phyloP scores from a whole-genome alignment of 192 early-diverging fungal species.

The Backusella liffmaniae region DNA sequence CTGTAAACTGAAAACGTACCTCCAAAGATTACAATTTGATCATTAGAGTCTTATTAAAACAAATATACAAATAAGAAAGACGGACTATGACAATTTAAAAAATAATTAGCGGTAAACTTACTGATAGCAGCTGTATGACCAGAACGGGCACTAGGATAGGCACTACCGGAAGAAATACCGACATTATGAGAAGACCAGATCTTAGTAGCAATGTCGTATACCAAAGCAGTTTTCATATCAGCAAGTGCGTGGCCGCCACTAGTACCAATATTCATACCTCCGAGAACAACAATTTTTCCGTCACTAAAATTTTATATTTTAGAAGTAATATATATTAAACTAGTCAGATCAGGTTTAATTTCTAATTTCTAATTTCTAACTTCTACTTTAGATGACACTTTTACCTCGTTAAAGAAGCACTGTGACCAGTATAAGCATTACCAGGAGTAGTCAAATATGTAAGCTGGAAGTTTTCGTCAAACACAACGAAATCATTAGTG shows the following conservation, averaged over 20 bases:
- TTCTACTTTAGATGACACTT: not conserved
- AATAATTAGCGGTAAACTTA: slow-evolving; percentile 10
- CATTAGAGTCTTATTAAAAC: slow-evolving; percentile 15
- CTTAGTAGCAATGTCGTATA: slow-evolving; percentile 23
- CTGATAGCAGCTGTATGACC: slow-evolving; percentile 28
- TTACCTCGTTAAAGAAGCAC: slow-evolving; percentile 22
- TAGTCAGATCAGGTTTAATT: slow-evolving; percentile 2
- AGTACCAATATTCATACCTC: slow-evolving; percentile 17
- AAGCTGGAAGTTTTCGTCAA: slow-evolving; percentile 6
- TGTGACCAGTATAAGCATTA: not conserved
- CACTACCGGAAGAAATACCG: not conserved
- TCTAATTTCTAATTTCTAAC: not conserved
- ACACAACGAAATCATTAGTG: slow-evolving; percentile 6
- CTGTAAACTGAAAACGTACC: slow-evolving; percentile 16
- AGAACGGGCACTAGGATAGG: slow-evolving; percentile 2
- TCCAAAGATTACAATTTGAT: slow-evolving; percentile 31
- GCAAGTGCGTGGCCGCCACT: not conserved
- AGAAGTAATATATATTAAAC: not conserved
- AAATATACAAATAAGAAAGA: not conserved
- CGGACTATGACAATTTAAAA: not conserved
- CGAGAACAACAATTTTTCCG: slow-evolving; percentile 31
- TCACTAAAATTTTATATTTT: slow-evolving; percentile 13
- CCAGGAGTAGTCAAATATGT: not conserved
- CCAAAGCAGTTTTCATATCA: slow-evolving; percentile 2
- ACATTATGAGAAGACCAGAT: slow-evolving; percentile 1